Evolutionary conservation across 768 basidiomycete genomes (phyloP).

Genomic region (Mycena galopus): DNA sequence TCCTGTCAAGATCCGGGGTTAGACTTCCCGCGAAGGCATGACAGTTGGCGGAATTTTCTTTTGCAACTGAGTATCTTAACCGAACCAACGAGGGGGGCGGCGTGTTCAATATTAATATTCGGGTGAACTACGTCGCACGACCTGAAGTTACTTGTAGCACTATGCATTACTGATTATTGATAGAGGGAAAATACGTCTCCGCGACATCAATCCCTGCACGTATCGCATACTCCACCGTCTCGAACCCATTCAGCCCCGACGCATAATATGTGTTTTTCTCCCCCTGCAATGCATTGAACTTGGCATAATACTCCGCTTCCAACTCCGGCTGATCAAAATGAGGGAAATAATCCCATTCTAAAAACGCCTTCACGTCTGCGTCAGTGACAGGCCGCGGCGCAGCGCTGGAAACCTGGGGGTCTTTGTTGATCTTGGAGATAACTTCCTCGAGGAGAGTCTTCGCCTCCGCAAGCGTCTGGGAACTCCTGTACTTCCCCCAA

Average conservation of each 20-base stretch:
- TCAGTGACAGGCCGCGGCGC: conserved; percentile 11
- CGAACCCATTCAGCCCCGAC: conserved; percentile 20
- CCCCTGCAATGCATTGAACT: conserved; percentile 18
- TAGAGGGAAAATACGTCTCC: conserved; percentile 16
- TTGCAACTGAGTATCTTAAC: conserved; percentile 4
- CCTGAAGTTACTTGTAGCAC: conserved; percentile 10
- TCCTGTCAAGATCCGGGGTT: conserved; percentile 1
- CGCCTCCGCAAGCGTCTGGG: conserved; percentile 8
- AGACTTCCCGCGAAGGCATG: conserved; percentile 9
- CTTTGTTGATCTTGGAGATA: conserved; percentile 9
- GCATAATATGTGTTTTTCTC: conserved; percentile 19
- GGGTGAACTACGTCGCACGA: conserved; percentile 8
- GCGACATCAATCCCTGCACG: conserved; percentile 17
- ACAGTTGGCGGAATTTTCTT: conserved; percentile 8
- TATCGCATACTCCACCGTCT: conserved; percentile 18
- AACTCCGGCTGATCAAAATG: conserved; percentile 15
- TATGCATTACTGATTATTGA: conserved; percentile 14
- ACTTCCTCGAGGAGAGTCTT: conserved; percentile 3
- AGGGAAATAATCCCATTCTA: conserved; percentile 17
- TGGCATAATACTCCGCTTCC: conserved; percentile 13
- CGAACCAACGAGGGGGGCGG: background rate
- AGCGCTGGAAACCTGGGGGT: background rate
- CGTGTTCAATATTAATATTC: conserved; percentile 1
- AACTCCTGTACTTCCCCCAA: conserved; percentile 6
- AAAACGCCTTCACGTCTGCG: conserved; percentile 14